Evolutionary conservation across 1,284 basidiomycete species (phyloP).

Genomic region (Ceratobasidium sp.): DNA sequence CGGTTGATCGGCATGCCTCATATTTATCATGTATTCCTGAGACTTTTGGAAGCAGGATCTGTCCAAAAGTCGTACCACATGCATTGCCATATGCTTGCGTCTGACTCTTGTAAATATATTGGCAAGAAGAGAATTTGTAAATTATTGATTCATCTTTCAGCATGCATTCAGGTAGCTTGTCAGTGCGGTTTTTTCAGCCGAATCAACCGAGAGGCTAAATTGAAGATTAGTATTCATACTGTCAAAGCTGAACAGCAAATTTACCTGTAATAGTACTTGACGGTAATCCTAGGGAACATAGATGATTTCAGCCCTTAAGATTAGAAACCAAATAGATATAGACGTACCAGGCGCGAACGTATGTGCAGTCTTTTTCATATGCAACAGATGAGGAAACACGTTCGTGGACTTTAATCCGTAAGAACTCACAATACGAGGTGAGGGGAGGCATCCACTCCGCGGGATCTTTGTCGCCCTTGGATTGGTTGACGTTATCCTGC

Average conservation of each 20-base stretch:
- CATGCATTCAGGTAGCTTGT: constrained; percentile 53
- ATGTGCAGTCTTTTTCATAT: constrained; percentile 41
- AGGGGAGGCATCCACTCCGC: constrained; percentile 65
- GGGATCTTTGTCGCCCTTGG: constrained; percentile 62
- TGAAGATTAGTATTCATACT: background rate
- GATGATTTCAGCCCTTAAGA: background rate
- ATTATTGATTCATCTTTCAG: constrained; percentile 41
- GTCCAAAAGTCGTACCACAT: no score
- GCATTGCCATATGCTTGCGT: no score
- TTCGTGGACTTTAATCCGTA: constrained; percentile 62
- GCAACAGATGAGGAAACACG: constrained; percentile 44
- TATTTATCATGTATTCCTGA: no score
- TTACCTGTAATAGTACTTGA: constrained; percentile 64
- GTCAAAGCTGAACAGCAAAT: background rate
- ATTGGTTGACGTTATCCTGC: constrained; percentile 56
- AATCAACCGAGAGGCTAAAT: constrained; percentile 60
- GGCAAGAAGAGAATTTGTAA: no score
- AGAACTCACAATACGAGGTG: constrained; percentile 56
- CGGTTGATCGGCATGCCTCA: no score
- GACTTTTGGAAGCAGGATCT: no score
- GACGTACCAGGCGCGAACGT: constrained; percentile 43
- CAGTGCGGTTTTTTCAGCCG: constrained; percentile 57
- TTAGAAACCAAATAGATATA: no score
- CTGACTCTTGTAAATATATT: no score
- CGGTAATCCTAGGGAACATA: constrained; percentile 48